A percentile compares a stretch with the other conserved stretches of the same genome.
Conservation (phyloP, 176 grass and related monocot species). For the Urochloa ruziziensis region DNA sequence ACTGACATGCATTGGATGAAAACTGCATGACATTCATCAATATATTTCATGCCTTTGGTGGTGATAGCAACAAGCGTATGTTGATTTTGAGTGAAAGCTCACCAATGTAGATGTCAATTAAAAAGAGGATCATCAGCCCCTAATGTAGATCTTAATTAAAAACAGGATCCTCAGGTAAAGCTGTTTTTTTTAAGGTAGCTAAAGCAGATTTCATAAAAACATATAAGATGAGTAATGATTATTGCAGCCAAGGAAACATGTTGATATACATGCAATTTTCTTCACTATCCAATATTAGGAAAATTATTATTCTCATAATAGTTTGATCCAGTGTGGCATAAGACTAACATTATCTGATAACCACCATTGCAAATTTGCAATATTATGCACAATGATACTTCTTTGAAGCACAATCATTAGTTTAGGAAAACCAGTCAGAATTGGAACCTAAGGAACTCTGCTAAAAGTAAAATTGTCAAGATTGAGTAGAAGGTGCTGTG, state of each 20-base stretch:
- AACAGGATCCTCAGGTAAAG: not conserved
- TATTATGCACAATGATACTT: not conserved
- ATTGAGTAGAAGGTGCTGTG: not conserved
- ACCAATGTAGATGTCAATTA: not conserved
- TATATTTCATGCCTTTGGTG: not conserved
- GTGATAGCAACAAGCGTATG: not conserved
- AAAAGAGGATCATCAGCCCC: not conserved
- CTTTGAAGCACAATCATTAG: not conserved
- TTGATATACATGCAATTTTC: not conserved
- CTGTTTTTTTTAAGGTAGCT: no score
- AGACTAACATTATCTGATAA: not conserved
- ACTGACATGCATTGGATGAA: not conserved
- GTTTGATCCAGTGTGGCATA: not conserved
- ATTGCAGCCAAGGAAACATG: not conserved
- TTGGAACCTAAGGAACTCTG: not conserved
- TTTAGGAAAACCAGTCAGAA: not conserved
- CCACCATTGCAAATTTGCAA: not conserved
- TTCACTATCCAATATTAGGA: not conserved
- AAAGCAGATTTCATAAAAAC: not conserved
- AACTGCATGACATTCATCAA: not conserved
- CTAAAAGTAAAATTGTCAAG: not conserved
- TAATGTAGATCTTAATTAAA: not conserved
- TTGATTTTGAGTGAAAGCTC: conserved; percentile 2
- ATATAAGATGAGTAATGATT: not conserved
- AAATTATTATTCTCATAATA: not conserved